phyloP scores from a whole-genome alignment of 768 basidiomycete genomes.

The Lactarius deliciosus region DNA sequence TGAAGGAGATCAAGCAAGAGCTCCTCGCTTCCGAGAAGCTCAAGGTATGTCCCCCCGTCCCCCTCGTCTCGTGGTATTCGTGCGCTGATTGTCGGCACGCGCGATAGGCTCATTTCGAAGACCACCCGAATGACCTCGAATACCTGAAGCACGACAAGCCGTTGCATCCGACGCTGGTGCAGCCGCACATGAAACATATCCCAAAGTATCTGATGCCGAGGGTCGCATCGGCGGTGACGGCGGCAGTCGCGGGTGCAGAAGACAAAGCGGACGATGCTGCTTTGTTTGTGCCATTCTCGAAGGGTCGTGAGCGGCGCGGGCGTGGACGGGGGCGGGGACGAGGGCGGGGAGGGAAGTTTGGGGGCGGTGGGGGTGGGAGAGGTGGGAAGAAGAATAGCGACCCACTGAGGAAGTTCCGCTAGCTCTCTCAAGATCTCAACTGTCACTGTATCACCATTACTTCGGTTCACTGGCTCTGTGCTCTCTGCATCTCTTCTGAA shows the following conservation, averaged over 20 bases:
- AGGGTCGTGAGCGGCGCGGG: constrained; percentile 42
- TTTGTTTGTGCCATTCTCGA: constrained; percentile 76
- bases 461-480: background rate
- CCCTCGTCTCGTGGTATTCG: background rate
- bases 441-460: background rate
- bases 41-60: constrained; percentile 56
- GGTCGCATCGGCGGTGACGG: constrained; percentile 55
- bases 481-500: background rate
- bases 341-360: constrained; percentile 45
- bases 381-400: constrained; percentile 62
- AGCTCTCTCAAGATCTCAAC: background rate
- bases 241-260: constrained; percentile 31
- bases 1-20: constrained; percentile 92
- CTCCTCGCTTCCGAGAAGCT: constrained; percentile 95
- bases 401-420: constrained; percentile 72
- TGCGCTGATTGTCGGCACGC: constrained; percentile 12
- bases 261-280: constrained; percentile 33
- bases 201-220: constrained; percentile 90
- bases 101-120: constrained; percentile 90
- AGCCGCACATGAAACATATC: constrained; percentile 94
- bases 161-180: constrained; percentile 83
- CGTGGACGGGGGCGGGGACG: constrained; percentile 56
- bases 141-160: constrained; percentile 94
- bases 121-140: constrained; percentile 91
- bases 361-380: constrained; percentile 44